Base-by-base conservation (phyloP, 139 green algal genomes). In the Picochlorum sp. region DNA sequence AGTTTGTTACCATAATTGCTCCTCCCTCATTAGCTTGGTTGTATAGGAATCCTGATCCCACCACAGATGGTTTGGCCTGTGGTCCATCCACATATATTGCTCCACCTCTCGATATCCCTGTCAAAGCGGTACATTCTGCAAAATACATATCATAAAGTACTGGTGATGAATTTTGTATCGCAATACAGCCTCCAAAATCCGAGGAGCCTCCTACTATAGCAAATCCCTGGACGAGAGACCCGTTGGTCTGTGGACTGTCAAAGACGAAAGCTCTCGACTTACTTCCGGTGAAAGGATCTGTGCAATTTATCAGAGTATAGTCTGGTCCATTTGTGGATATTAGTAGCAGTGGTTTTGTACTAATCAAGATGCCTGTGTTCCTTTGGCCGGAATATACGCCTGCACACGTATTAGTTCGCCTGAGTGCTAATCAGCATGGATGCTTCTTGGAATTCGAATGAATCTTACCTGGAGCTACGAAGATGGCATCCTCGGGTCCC, bases 251-350 rank as follows among this genome's bases (percentile, higher is more conserved):
- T 51, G 22, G 24, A 31, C 20, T 14, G 18, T 59, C 52, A n/a
- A n/a, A n/a, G 52, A 5, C n/a, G 53, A 50, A 59, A 5, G 44
- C 22, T 26, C 50, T 35, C 24, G 25, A 55, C 29, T 35, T 37
- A 22, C 14, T 50, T 50, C 36, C 24, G 49, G 47, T 39, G 24
- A 43, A 33, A 37, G n/a, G 22, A 44, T 59, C 54, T 16, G 29
- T 39, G 55, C 63, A 70, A 36, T 65, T 53, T n/a, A 70, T 59
- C 26, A 57, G 13, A 18, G 54, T 58, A n/a, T 25, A 16, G 10
- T 35, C 24, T 5, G 28, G 16, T n/a, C 41, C 54, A 22, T 51
- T 59, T 2, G 14, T 30, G 7, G 29, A 35, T 50, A 18, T 12
- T 33, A 59, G 25, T 22, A 22, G 45, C 22, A 63, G 16, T 18